phyloP scores from a whole-genome alignment of 768 basidiomycete genomes.

The Scleroderma bovista region DNA sequence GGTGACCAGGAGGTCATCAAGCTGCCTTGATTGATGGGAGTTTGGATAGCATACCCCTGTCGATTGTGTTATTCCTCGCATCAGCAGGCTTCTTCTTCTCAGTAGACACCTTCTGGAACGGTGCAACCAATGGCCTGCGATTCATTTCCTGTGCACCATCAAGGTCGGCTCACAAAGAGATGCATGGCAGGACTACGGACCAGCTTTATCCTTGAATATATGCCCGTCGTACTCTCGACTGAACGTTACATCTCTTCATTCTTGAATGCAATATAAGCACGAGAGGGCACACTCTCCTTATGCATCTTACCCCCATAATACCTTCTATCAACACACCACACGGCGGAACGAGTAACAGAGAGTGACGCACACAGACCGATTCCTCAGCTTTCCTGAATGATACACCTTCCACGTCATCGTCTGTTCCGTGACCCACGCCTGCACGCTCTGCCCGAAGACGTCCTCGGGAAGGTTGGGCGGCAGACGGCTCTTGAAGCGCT shows the following conservation, averaged over 20 bases:
- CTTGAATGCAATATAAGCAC: slow-evolving; percentile 91
- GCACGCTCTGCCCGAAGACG: slow-evolving; percentile 90
- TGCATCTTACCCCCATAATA: slow-evolving; percentile 47
- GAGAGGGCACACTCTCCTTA: slow-evolving; percentile 80
- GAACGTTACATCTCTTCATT: slow-evolving; percentile 67
- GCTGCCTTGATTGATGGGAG: slow-evolving; percentile 3
- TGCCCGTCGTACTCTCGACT: slow-evolving; percentile 88
- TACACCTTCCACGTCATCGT: slow-evolving; percentile 62
- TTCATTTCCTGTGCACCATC: slow-evolving; percentile 65
- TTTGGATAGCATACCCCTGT: slow-evolving; percentile 53
- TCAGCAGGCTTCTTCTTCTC: slow-evolving; percentile 78
- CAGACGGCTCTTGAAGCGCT: slow-evolving; percentile 80
- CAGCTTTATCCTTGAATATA: slow-evolving; percentile 85
- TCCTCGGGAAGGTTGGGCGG: slow-evolving; percentile 91
- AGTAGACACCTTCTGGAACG: slow-evolving; percentile 79
- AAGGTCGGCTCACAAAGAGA: neutral
- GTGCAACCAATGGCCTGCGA: slow-evolving; percentile 86
- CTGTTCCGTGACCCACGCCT: slow-evolving; percentile 76
- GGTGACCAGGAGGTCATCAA: neutral
- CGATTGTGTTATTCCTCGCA: slow-evolving; percentile 79
- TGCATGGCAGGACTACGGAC: slow-evolving; percentile 36
- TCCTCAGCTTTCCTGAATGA: slow-evolving; percentile 62
- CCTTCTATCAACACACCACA: neutral
- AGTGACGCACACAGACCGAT: slow-evolving; percentile 44
- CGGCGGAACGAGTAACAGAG: no score